Evolutionary conservation across 305 asterid species (phyloP), one percentile per base, ranked within the genome.

Genomic region (Plantago coronopus): DNA sequence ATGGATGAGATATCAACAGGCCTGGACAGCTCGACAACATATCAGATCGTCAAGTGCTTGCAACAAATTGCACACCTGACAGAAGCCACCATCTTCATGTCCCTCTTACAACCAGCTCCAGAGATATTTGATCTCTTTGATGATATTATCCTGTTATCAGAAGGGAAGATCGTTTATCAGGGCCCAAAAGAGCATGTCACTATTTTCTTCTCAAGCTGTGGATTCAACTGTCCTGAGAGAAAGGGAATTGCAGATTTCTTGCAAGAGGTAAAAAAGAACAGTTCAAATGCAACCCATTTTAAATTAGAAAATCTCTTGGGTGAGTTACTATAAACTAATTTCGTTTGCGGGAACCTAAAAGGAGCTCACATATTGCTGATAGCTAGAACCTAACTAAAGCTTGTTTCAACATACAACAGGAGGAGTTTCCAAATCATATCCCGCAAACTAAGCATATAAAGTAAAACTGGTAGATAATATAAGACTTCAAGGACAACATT

Each of bases 1-100:
- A 83, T 83, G 89, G 89, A 83, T 48, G 89, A 83, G 68, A 83
- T 83, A 69, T 83, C 87, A 20, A 83, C 87, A 1, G 89, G 89
- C 16, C 72, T 83, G 29, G 89, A 83, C 71, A 83, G 87, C 59
- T 83, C 87, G 11, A 83, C 89, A 4, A 80, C 89, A 15, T 78
- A 68, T 73, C 89, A 83, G 68, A 76, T 83, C 17, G 87, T 83
- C 19, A 80, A 80, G 54, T 83, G 84, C 21, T 62, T 83, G 69
- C 87, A 80, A 60, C 84, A 76, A 59, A 72, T 80, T 38, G 84
- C 62, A 23, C 85, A 80, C 51, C 60, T 76, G 49, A 78, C 84
- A 4, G 84, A 83, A 22, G 84, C 87, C 17, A 80, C 90, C 17
- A 49, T 80, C 1, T 48, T 83, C 17, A 76, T 83, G 81, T 83